A percentile compares a stretch with the other conserved stretches of the same genome.
Evolutionary conservation across 2,329 filamentous ascomycete species (phyloP).

Genomic region (Trichoderma gracile): DNA sequence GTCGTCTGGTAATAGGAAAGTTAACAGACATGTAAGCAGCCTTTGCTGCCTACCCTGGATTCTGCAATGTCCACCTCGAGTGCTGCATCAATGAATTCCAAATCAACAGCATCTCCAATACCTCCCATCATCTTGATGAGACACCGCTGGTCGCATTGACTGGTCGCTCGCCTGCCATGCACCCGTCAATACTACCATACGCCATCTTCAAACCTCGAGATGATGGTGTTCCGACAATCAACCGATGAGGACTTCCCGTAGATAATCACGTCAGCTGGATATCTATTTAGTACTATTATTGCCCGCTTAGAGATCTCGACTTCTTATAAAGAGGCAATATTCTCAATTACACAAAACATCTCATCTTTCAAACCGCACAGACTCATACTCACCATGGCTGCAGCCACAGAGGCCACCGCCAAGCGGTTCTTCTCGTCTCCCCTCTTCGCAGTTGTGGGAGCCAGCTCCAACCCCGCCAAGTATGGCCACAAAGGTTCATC

Average conservation of each 20-base stretch:
- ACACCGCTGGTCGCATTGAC: no score
- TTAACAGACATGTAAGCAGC: not conserved
- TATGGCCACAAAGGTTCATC: conserved; percentile 79
- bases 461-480: conserved; percentile 79
- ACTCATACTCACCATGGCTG: no score
- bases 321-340: not conserved
- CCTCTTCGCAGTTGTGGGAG: conserved; percentile 85
- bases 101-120: not conserved
- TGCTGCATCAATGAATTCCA: not conserved
- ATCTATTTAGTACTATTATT: no score
- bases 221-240: conserved; percentile 13
- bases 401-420: conserved; percentile 67
- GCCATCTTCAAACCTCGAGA: not conserved
- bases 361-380: no score
- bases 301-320: not conserved
- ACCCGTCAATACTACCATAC: not conserved
- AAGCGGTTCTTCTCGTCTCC: conserved; percentile 78
- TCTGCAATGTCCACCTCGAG: not conserved
- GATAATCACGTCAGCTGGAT: conserved; percentile 20
- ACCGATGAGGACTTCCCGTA: conserved; percentile 11
- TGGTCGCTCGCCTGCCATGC: not conserved
- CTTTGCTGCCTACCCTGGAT: not conserved
- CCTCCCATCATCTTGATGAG: no score
- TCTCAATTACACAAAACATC: not conserved
- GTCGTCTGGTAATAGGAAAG: not conserved